Evolutionary conservation across 2,329 filamentous ascomycete genomes (phyloP), one percentile per base, ranked within the genome.

Genomic region (Akanthomyces lecanii): DNA sequence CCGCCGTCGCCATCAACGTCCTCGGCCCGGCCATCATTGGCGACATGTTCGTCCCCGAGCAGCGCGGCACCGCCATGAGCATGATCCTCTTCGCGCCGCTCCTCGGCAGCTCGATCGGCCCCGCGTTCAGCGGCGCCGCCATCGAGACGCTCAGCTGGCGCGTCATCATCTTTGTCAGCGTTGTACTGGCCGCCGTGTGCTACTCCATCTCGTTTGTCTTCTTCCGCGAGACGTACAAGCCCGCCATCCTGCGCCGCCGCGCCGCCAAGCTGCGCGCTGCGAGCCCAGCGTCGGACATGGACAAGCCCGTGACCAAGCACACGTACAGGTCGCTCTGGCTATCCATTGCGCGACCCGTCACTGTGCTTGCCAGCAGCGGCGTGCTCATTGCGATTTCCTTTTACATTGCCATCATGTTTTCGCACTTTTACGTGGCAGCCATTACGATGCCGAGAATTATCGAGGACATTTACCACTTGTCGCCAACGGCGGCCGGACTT

Each of bases 11-110:
- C 2, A 82, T 84, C 2, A 87, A 86, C 66, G 85, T 88, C 10
- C 76, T 89, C 21, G 85, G 82, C 65, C 86, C 86, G 0, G 83
- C 85, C 28, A 84, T 89, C 59, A 80, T 89, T 21, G 86, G 85
- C 28, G 86, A 89, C 69, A 82, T 88, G 66, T 88, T 87, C 69
- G 72, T 75, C 2, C 75, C 79, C 0, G 85, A 88, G 62, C 75
- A 83, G 69, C 77, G 85, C 18, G 86, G 85, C 28, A 78, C 79
- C 0, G 81, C 85, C 8, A 84, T 89, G 79, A 84, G 81, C 67
- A 64, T 84, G 51, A 75, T 86, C 53, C 81, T 81, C 71, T 72
- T 87, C 2, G 82, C 85, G 2, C 84, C 85, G 0, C 73, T 88
- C 3, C 70, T 85, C 18, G 84, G 84, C 23, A 83, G 83, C 4